Percentiles rank a stretch among this genome's conserved stretches.
phyloP scores from a whole-genome alignment of 2,329 filamentous ascomycete genomes.

The Coniochaeta ligniaria region DNA sequence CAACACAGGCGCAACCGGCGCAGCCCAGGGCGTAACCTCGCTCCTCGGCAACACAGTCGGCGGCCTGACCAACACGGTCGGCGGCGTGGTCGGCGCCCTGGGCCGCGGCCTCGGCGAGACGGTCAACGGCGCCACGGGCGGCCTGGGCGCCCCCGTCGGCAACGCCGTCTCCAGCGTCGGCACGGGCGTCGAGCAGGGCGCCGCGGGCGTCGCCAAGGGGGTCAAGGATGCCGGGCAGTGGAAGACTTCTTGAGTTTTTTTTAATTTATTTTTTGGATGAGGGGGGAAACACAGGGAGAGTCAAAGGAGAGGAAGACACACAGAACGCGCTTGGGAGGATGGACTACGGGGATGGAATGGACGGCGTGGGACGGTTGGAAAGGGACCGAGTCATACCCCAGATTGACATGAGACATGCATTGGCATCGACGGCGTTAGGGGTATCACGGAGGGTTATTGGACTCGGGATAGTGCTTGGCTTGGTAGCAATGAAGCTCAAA shows the following conservation, averaged over 20 bases:
- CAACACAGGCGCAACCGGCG: constrained; percentile 17
- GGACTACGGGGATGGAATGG: not conserved
- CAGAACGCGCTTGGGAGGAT: too few relatives aligned
- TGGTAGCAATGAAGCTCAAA: not conserved
- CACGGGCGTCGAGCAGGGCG: constrained; percentile 44
- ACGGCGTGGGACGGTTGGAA: too few relatives aligned
- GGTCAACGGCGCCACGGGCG: constrained; percentile 44
- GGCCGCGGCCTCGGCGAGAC: constrained; percentile 51
- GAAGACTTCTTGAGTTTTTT: constrained; percentile 32
- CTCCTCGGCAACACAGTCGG: constrained; percentile 22
- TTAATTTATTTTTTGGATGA: too few relatives aligned
- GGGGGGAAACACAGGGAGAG: too few relatives aligned
- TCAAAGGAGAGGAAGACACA: too few relatives aligned
- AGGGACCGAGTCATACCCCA: too few relatives aligned
- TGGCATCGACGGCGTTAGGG: not conserved
- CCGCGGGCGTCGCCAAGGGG: constrained; percentile 39
- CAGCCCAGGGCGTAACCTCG: constrained; percentile 19
- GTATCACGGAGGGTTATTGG: not conserved
- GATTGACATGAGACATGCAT: not conserved
- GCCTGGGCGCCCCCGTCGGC: constrained; percentile 45
- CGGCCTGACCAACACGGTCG: constrained; percentile 22
- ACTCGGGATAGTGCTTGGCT: not conserved
- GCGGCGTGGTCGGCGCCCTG: constrained; percentile 35
- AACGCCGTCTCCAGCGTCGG: constrained; percentile 46
- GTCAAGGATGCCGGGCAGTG: constrained; percentile 52